Evolutionary conservation across 352 stramenopile genomes (phyloP).

Genomic region (Phytophthora colocasiae): DNA sequence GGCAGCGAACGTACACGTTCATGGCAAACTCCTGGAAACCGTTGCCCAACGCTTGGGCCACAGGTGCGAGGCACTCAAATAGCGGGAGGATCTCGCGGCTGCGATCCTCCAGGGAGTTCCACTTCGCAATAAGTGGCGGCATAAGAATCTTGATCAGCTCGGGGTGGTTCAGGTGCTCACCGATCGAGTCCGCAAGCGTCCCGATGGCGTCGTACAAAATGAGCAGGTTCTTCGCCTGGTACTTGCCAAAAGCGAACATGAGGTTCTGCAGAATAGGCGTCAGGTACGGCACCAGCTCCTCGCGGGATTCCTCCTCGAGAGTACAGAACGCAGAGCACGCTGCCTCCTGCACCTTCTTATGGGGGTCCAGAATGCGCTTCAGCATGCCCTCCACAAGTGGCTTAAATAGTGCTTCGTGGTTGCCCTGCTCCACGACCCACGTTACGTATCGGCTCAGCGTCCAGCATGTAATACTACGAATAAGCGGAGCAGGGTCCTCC

Average conservation of each 20-base stretch:
- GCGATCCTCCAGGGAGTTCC: slow-evolving; percentile 84
- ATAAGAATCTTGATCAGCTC: slow-evolving; percentile 94
- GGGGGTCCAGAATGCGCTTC: slow-evolving; percentile 87
- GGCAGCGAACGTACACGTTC: slow-evolving; percentile 81
- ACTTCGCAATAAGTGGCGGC: slow-evolving; percentile 94
- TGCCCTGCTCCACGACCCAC: slow-evolving; percentile 93
- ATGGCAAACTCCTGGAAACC: slow-evolving; percentile 91
- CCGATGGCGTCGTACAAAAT: slow-evolving; percentile 97
- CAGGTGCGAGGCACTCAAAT: slow-evolving; percentile 91
- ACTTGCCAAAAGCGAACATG: slow-evolving; percentile 93
- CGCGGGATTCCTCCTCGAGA: slow-evolving; percentile 93
- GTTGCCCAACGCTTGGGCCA: slow-evolving; percentile 83
- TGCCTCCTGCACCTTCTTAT: slow-evolving; percentile 96
- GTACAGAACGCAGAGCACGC: slow-evolving; percentile 95
- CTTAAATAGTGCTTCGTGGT: slow-evolving; percentile 79
- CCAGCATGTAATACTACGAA: slow-evolving; percentile 96
- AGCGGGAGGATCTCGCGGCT: slow-evolving; percentile 87
- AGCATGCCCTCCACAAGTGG: slow-evolving; percentile 90
- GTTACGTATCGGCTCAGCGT: slow-evolving; percentile 92
- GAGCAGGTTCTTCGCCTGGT: slow-evolving; percentile 95
- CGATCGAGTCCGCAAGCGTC: slow-evolving; percentile 95
- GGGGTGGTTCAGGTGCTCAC: slow-evolving; percentile 91
- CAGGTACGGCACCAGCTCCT: slow-evolving; percentile 94
- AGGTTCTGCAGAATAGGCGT: slow-evolving; percentile 93
- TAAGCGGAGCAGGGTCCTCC: slow-evolving; percentile 86